Percentiles rank a stretch among this genome's conserved stretches.
Conservation (phyloP, 495 filamentous ascomycete genomes). For the Hypoxylon crocopeplum region DNA sequence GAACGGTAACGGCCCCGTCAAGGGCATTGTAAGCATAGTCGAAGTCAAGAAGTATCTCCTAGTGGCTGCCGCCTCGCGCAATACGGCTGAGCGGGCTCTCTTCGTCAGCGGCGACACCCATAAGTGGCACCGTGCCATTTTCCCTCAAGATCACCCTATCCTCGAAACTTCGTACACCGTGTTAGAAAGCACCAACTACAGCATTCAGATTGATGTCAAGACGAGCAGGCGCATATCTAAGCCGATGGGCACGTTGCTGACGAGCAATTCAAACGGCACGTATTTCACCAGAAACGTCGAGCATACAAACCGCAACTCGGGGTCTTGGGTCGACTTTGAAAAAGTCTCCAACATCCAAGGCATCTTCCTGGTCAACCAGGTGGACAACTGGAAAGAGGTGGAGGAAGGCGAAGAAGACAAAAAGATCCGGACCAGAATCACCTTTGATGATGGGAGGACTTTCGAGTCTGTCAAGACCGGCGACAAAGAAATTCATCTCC, state of each 20-base stretch:
- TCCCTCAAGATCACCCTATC: slow-evolving; percentile 71
- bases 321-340: slow-evolving; percentile 88
- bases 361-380: slow-evolving; percentile 86
- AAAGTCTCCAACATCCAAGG: slow-evolving; percentile 89
- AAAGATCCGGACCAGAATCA: slow-evolving; percentile 79
- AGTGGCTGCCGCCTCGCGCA: slow-evolving; percentile 76
- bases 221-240: slow-evolving; percentile 60
- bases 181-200: slow-evolving; percentile 94
- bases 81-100: slow-evolving; percentile 87
- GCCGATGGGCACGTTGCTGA: slow-evolving; percentile 85
- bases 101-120: slow-evolving; percentile 79
- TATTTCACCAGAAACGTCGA: slow-evolving; percentile 91
- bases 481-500: slow-evolving; percentile 79
- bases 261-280: slow-evolving; percentile 94
- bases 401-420: slow-evolving; percentile 58
- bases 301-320: slow-evolving; percentile 80
- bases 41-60: slow-evolving; percentile 85
- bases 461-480: slow-evolving; percentile 62
- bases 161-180: slow-evolving; percentile 90
- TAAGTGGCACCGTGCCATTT: slow-evolving; percentile 91
- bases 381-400: slow-evolving; percentile 84
- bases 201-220: slow-evolving; percentile 94
- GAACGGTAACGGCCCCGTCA: slow-evolving; percentile 71
- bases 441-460: slow-evolving; percentile 89
- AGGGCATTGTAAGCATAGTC: slow-evolving; percentile 77